Percentiles rank a stretch among this genome's conserved stretches.
These are phyloP conservation scores for Rhizoclosmatium sp. DNA, from an alignment of 192 early-diverging fungal genomes.

Conservation along the genomic window DNA sequence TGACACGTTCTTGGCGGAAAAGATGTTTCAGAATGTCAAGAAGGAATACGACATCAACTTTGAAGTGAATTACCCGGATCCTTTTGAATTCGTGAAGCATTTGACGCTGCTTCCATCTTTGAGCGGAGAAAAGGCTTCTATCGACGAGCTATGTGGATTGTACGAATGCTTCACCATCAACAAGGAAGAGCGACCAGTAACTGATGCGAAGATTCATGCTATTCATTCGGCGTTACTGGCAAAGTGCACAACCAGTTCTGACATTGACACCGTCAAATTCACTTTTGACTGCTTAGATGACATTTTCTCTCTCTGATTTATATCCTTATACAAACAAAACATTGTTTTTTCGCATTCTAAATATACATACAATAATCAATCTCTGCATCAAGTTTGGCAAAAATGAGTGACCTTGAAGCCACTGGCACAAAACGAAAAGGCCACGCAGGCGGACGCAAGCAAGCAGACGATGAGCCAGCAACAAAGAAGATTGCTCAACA, in stretches of 20 bases:
- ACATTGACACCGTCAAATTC: neutral
- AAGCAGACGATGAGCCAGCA: neutral
- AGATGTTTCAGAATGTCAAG: neutral
- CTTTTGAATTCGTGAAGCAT: neutral
- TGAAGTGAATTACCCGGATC: neutral
- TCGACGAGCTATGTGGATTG: neutral
- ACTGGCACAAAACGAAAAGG: neutral
- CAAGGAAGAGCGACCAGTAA: neutral
- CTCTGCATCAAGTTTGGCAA: too few relatives aligned
- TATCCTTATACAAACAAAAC: neutral
- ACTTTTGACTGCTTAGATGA: neutral
- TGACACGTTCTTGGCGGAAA: neutral
- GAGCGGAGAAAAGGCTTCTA: neutral
- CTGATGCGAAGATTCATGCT: neutral
- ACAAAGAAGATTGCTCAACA: constrained; percentile 8
- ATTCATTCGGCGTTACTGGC: neutral
- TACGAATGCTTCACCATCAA: neutral
- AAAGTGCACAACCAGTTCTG: neutral
- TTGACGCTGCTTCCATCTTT: neutral
- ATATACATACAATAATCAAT: neutral
- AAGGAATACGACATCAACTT: neutral
- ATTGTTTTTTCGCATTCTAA: neutral
- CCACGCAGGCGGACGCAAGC: neutral
- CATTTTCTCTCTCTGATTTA: neutral
- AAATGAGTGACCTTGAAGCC: neutral